Base-by-base conservation (phyloP, 2,329 filamentous ascomycete genomes). In the Colletotrichum sp. region DNA sequence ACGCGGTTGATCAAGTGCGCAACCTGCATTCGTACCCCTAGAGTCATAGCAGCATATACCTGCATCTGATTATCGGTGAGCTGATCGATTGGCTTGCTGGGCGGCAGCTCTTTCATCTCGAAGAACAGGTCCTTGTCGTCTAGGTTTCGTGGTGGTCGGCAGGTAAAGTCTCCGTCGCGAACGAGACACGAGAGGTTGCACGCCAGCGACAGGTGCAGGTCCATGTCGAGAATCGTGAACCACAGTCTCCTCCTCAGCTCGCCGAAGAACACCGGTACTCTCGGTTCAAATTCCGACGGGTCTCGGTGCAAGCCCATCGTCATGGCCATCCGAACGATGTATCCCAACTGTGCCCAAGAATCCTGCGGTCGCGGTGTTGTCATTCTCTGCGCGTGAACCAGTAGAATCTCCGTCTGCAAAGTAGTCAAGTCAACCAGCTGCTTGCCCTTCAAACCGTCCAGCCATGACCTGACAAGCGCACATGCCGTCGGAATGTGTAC, bases 301-400 rank as follows among this genome's bases (percentile, higher is more conserved):
- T 92, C 90, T 6, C 90, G 86, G 78, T 92, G 90, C 63, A 92
- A 83, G 5, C 90, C 90, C 89, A 92, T 91, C 4, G 88, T 89
- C 89, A 91, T 91, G 34, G 89, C 90, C 84, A 90, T 89, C 18
- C 90, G 88, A 7, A 91, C 86, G 57, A 91, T 87, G 69, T 87
- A 86, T 7, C 90, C 90, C n/a, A 91, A 82, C 71, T 90, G 88
- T 16, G 87, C 86, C 90, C 90, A 92, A 0, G 87, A 85, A 68
- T 90, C 88, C 69, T 90, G 88, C 39, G 88, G 85, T 9, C 87
- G 86, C 10, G 85, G 83, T 26, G 85, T 85, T 7, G 89, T 88
- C 85, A 90, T 88, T 70, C 89, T 84, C 77, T 87, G 86, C 3
- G 89, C 89, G 77, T 90, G 88, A 36, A 91, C 80, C 6, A 90